A percentile compares a stretch with the other conserved stretches of the same genome.
These are phyloP conservation scores for Clohesyomyces aquaticus DNA, from an alignment of 495 filamentous ascomycete species.

Conservation along the genomic window DNA sequence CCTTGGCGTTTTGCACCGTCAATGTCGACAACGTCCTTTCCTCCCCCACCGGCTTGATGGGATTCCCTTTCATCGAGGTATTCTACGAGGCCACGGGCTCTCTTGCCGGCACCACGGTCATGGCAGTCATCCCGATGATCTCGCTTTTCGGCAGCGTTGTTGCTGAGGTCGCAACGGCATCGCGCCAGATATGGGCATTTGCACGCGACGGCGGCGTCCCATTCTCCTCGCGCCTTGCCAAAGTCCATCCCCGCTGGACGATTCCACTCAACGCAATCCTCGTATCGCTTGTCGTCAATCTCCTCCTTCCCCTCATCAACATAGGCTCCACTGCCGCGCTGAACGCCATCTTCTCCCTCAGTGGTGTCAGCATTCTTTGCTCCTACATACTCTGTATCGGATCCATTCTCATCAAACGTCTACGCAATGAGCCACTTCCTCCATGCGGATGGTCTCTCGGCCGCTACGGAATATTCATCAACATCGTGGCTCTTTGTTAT, in stretches of 20 bases:
- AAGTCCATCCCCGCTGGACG: conserved; percentile 45
- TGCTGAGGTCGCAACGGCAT: not conserved
- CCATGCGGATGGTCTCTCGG: conserved; percentile 18
- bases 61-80: not conserved
- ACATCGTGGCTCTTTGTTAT: conserved; percentile 29
- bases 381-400: conserved; percentile 19
- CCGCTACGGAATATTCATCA: conserved; percentile 26
- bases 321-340: conserved; percentile 61
- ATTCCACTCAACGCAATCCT: conserved; percentile 59
- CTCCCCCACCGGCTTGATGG: not conserved
- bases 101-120: not conserved
- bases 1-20: not conserved
- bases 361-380: conserved; percentile 24
- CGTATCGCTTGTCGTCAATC: conserved; percentile 53
- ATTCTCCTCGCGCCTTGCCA: conserved; percentile 46
- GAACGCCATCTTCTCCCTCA: conserved; percentile 56
- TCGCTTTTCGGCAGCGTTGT: not conserved
- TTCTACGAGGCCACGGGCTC: not conserved
- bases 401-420: conserved; percentile 9
- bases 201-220: not conserved
- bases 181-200: not conserved
- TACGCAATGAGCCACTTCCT: not conserved
- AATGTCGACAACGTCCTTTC: no score
- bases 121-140: not conserved
- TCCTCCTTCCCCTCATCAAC: conserved; percentile 62